phyloP scores from a whole-genome alignment of 2,329 filamentous ascomycete species.

The Colletotrichum endophyticum region DNA sequence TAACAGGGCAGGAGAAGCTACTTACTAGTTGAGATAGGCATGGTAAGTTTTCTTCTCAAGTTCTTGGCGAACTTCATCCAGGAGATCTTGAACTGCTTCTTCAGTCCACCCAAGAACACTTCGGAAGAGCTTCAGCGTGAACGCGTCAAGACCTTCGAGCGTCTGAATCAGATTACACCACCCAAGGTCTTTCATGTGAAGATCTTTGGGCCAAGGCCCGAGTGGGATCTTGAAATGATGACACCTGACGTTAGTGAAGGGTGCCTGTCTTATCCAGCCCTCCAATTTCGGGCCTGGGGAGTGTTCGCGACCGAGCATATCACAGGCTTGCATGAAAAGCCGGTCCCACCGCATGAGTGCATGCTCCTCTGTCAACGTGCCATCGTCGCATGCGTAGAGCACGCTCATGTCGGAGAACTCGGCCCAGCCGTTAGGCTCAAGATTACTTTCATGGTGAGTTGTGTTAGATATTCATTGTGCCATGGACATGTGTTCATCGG shows the following conservation, averaged over 20 bases:
- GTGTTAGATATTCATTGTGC: too few relatives aligned
- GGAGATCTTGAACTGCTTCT: background rate
- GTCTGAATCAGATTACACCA: background rate
- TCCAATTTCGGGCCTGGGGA: background rate
- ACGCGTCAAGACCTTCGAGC: background rate
- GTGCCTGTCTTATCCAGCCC: background rate
- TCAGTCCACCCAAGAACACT: background rate
- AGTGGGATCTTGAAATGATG: background rate
- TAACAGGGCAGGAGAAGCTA: background rate
- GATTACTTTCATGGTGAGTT: slow-evolving; percentile 37
- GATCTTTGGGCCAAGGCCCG: background rate
- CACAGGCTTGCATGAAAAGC: slow-evolving; percentile 47
- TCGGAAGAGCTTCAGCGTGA: background rate
- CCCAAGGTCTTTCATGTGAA: background rate
- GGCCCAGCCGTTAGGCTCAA: slow-evolving; percentile 59
- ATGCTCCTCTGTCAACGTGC: slow-evolving; percentile 40
- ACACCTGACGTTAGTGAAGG: background rate
- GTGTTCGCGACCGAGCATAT: background rate
- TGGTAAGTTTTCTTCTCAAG: background rate
- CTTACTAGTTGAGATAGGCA: background rate
- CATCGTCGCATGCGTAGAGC: slow-evolving; percentile 47
- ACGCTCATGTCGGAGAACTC: slow-evolving; percentile 60
- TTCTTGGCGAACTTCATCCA: background rate
- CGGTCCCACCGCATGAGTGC: slow-evolving; percentile 51
- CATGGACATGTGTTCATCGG: too few relatives aligned